Base-by-base conservation (phyloP, 108 stramenopile genomes). In the Pseudonitzschia multistriata region DNA sequence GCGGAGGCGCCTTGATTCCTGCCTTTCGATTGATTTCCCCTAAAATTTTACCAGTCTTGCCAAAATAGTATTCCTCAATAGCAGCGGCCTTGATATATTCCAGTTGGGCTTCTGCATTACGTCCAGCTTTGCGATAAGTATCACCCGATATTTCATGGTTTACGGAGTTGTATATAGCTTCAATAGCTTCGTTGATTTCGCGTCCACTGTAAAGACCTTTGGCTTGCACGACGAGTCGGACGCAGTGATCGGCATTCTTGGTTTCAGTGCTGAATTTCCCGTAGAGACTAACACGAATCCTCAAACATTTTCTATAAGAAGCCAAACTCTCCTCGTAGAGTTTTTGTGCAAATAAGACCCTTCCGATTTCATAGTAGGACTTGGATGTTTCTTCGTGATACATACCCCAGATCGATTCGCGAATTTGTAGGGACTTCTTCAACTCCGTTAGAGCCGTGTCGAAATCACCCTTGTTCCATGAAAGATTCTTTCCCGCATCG, bases 391-490 rank as follows among this genome's bases (percentile, higher is more conserved):
- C 77, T 25, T 72, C 71, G 59, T 78, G 77, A 36, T 66, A 78
- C 64, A 70, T 70, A 11, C 77, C 71, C 71, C 66, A 78, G 3
- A 78, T 70, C 11, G 66, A 57, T 70, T 78, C 66, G 48, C 77
- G 77, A 27, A 78, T 70, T 22, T 71, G 60, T 29, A 78, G 60
- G 4, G 77, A 67, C 42, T 78, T 78, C 24, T 67, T 66, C 57
- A 78, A 45, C 60, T 78, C 77, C 54, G 66, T 36, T 2, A 72
- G 70, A 39, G 77, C 77, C 34, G 77, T 40, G 5, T 78, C 77
- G 59, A 78, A 78, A 49, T 78, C 77, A 28, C 71, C 77, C 71
- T 78, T 78, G 71, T 78, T 68, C 77, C 77, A 78, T 25, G 77
- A 78, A 29, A 78, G 71, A 54, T 67, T 66, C 71, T 78, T 78